phyloP scores from a whole-genome alignment of 257 asterid genomes.

The Gentiana macrophylla region DNA sequence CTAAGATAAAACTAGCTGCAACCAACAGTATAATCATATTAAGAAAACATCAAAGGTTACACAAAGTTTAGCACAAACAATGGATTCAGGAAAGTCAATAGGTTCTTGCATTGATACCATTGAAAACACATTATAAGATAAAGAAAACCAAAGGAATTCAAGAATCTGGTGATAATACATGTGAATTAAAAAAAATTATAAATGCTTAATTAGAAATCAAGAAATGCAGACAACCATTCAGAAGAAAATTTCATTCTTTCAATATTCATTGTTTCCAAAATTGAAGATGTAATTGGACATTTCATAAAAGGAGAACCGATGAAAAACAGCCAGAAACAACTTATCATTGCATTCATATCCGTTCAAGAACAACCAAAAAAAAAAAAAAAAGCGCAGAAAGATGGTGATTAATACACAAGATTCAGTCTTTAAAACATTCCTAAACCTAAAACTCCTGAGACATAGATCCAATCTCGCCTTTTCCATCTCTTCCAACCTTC shows the following conservation, averaged over 20 bases:
- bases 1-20: constrained; percentile 31
- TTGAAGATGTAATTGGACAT: background rate
- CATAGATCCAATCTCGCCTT: constrained; percentile 15
- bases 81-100: constrained; percentile 50
- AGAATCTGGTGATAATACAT: too few relatives aligned
- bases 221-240: background rate
- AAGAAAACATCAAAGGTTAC: constrained; percentile 19
- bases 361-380: background rate
- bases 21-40: constrained; percentile 31
- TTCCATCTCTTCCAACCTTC: constrained; percentile 13
- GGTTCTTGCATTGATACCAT: constrained; percentile 50
- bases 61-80: constrained; percentile 43
- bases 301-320: background rate
- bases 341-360: background rate
- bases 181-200: background rate
- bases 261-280: too few relatives aligned
- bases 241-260: background rate
- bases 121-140: constrained; percentile 20
- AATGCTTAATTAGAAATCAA: background rate
- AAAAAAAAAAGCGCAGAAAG: background rate
- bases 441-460: too few relatives aligned
- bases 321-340: too few relatives aligned
- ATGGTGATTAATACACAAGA: background rate
- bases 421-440: background rate
- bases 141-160: too few relatives aligned